A percentile compares a stretch with the other conserved stretches of the same genome.
Conservation (phyloP, 371 early-diverging fungal genomes). For the Lichtheimia hyalospora region DNA sequence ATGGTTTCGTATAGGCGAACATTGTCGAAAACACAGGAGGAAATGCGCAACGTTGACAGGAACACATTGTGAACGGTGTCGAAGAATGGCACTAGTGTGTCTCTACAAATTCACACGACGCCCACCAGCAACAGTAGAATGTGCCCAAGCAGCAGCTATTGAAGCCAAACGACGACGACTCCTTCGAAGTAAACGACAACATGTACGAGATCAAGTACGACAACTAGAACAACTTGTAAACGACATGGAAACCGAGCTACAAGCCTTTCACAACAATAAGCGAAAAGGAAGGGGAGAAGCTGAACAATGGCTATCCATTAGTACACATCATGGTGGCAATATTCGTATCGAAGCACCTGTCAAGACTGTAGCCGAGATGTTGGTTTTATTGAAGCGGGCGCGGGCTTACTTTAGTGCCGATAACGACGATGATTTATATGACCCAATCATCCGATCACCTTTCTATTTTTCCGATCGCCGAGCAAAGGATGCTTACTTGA, state of each 20-base stretch:
- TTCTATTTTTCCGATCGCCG: background rate
- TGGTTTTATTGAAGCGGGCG: background rate
- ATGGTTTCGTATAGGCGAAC: slow-evolving; percentile 22
- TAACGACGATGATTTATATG: background rate
- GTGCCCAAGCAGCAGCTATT: background rate
- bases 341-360: background rate
- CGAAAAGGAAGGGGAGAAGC: background rate
- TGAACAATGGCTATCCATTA: background rate
- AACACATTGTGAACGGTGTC: slow-evolving; percentile 30
- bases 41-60: slow-evolving; percentile 30
- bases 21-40: slow-evolving; percentile 37
- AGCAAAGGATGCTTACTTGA: too few species aligned
- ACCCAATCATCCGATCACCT: background rate
- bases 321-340: background rate
- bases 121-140: too few species aligned
- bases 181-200: slow-evolving; percentile 13
- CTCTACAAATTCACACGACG: slow-evolving; percentile 23
- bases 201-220: background rate
- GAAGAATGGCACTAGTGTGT: slow-evolving; percentile 24
- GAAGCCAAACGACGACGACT: background rate
- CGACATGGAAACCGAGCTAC: slow-evolving; percentile 4
- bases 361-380: background rate
- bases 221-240: background rate
- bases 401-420: background rate
- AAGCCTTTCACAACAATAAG: background rate